Percentiles rank a stretch among this genome's conserved stretches.
These are phyloP conservation scores for Suhomyces prunicola DNA, from an alignment of 805 yeast species.

Conservation along the genomic window DNA sequence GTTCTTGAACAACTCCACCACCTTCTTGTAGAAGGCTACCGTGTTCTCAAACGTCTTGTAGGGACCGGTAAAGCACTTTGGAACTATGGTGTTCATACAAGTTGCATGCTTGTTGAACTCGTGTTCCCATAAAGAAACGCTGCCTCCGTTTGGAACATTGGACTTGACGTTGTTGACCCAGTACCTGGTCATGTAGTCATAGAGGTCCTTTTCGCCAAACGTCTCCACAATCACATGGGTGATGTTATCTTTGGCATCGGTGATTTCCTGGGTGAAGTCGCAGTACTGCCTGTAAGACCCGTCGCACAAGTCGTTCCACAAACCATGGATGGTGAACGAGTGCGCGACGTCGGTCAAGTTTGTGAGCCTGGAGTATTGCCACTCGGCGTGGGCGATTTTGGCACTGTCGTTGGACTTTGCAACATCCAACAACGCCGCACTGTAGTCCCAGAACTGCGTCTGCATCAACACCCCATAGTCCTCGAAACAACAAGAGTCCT, in stretches of 20 bases:
- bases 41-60: constrained; percentile 30
- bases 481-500: constrained; percentile 48
- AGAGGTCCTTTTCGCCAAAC: constrained; percentile 25
- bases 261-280: constrained; percentile 27
- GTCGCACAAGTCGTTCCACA: constrained; percentile 44
- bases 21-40: constrained; percentile 28
- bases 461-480: constrained; percentile 37
- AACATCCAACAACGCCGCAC: constrained; percentile 14
- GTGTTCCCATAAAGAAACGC: constrained; percentile 37
- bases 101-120: constrained; percentile 46
- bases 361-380: background rate
- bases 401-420: constrained; percentile 15
- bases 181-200: constrained; percentile 24
- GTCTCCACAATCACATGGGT: constrained; percentile 23
- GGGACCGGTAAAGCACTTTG: constrained; percentile 32
- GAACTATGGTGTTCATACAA: constrained; percentile 37
- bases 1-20: constrained; percentile 23
- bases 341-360: constrained; percentile 15
- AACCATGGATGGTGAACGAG: constrained; percentile 42
- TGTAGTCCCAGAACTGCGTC: constrained; percentile 43
- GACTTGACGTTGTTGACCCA: constrained; percentile 23
- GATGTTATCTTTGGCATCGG: constrained; percentile 24
- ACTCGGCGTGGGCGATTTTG: constrained; percentile 5
- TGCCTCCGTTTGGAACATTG: constrained; percentile 23
- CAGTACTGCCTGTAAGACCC: constrained; percentile 39